Base-by-base conservation (phyloP, 495 filamentous ascomycete genomes). In the Barbatosphaeria neglecta region DNA sequence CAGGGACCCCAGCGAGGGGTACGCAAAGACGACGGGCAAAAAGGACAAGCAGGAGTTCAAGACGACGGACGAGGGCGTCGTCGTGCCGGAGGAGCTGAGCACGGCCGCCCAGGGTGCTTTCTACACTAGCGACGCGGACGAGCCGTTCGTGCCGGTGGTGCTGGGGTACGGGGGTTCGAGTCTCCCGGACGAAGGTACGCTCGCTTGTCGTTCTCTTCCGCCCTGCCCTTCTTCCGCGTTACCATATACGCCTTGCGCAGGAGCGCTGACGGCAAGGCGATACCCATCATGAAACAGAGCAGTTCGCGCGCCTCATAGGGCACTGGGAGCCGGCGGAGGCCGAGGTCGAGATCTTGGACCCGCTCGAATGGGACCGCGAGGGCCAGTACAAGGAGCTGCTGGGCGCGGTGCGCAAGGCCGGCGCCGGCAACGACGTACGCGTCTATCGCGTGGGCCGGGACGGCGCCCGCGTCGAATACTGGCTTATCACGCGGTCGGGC, bases 101-200 rank as follows among this genome's bases (percentile, higher is more conserved):
- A 64, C 69, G 43, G 64, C 58, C 3, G 56, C 53, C 3, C 66
- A 79, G 23, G 76, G 84, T 46, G 72, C 65, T 40, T 83, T 78
- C 55, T 93, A 90, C 61, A 60, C 76, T 4, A 88, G 82, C 45
- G 88, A 95, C 48, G 75, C 84, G 6, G 88, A 95, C 63, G 85
- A 90, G 66, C 83, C 83, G 28, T 95, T 90, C 61, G 81, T 81
- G 58, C 76, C 79, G 1, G 86, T 95, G 4, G 74, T 68, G 43
- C 55, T 94, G 52, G 67, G 64, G 48, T 89, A 76, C 35, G 57
- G 47, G 31, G 68, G 68, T 35, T 72, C 67, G 28, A 60, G 62
- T 35, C 70, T 83, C 60, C 82, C 82, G 31, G 78, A 76, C 59
- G 67, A 80, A 59, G 74, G 82, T 84, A 57, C 33, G 72, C 71